phyloP scores from a whole-genome alignment of 2,329 filamentous ascomycete genomes.

The Ophiostoma sp. region DNA sequence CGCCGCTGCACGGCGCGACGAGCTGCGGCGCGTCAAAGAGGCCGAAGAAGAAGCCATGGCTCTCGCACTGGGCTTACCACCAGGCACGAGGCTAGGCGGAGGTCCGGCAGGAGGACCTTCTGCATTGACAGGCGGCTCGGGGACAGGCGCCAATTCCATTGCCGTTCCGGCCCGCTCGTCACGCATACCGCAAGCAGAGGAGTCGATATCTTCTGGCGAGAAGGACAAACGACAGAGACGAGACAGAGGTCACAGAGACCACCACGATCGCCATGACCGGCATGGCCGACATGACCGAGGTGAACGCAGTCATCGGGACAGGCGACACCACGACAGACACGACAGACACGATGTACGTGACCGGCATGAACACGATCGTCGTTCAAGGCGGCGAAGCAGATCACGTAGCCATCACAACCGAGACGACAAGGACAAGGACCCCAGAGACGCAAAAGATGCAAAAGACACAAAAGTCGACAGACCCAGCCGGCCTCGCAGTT shows the following conservation, averaged over 20 bases:
- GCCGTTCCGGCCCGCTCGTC: constrained; percentile 21
- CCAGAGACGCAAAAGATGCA: not conserved
- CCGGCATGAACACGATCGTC: not conserved
- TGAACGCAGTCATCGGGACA: not conserved
- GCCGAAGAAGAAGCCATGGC: constrained; percentile 91
- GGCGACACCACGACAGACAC: constrained; percentile 25
- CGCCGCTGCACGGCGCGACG: constrained; percentile 66
- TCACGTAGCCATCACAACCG: not conserved
- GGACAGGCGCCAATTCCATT: constrained; percentile 67
- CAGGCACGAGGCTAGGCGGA: constrained; percentile 37
- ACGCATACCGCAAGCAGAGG: not conserved
- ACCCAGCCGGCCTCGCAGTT: not conserved
- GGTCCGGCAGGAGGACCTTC: not conserved
- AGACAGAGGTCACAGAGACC: no score
- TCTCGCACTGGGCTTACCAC: constrained; percentile 71
- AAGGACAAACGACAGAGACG: constrained; percentile 34
- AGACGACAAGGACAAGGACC: not conserved
- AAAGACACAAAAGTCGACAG: not conserved
- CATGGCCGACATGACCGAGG: not conserved
- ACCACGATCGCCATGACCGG: not conserved
- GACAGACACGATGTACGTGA: constrained; percentile 1
- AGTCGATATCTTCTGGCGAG: constrained; percentile 47
- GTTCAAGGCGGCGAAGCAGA: not conserved
- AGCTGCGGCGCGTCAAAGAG: constrained; percentile 80
- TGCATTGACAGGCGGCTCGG: constrained; percentile 50